These are phyloP conservation scores for Tothia fuscella DNA, from an alignment of 2,329 filamentous ascomycete species.

Conservation along the genomic window DNA sequence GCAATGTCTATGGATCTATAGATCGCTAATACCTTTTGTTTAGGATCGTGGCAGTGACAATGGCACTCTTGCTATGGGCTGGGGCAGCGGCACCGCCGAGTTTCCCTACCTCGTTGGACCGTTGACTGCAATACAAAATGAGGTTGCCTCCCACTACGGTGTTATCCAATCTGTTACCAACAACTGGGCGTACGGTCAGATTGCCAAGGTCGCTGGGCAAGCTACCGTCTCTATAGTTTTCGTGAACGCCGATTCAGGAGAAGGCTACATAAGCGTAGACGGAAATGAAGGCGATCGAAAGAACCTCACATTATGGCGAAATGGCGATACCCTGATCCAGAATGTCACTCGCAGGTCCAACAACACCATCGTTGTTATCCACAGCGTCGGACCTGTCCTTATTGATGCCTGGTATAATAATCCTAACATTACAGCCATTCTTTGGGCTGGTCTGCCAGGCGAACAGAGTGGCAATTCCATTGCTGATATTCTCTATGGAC, in stretches of 20 bases:
- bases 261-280: constrained; percentile 55
- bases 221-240: constrained; percentile 80
- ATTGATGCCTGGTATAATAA: constrained; percentile 71
- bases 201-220: constrained; percentile 17
- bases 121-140: constrained; percentile 48
- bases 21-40: too few relatives aligned
- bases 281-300: constrained; percentile 70
- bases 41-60: constrained; percentile 81
- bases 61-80: constrained; percentile 76
- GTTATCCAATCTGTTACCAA: constrained; percentile 50
- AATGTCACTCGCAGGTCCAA: constrained; percentile 54
- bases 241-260: constrained; percentile 71
- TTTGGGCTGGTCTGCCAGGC: constrained; percentile 74
- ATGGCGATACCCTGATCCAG: constrained; percentile 61
- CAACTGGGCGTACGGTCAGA: constrained; percentile 57
- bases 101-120: constrained; percentile 79
- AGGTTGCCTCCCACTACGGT: constrained; percentile 42
- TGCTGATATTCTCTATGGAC: constrained; percentile 66
- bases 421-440: constrained; percentile 62
- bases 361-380: constrained; percentile 66
- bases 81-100: constrained; percentile 81
- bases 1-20: too few relatives aligned
- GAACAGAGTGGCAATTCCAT: constrained; percentile 79
- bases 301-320: constrained; percentile 61
- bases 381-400: constrained; percentile 73